Base-by-base conservation (phyloP, 345 rosid species). In the Euphorbia tirucalli region DNA sequence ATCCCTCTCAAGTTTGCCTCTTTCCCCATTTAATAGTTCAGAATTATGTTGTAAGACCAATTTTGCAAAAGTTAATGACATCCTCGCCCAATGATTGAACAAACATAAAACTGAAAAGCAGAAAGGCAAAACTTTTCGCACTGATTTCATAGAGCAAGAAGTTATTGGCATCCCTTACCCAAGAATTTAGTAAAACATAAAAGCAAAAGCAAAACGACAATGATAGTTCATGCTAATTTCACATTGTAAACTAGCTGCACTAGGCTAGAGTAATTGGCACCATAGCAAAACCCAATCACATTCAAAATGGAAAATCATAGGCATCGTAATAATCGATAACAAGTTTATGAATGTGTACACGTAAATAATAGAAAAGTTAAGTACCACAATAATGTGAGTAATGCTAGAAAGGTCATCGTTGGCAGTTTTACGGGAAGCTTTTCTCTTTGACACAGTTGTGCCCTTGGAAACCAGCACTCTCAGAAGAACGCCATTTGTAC, bases 361-460 rank as follows among this genome's bases (percentile, higher is more conserved):
- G 14, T 39, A 31, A 27, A 8, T 27, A 16, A 18, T 30, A 25
- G 68, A 57, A 67, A 58, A 65, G 18, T 67, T 64, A 75, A 61
- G 63, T 94, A 94, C 98, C 97, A 92, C 93, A 85, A 94, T 85
- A 77, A 94, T 89, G 86, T 94, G 95, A 75, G 98, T 90, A 74
- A 94, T 78, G 71, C 83, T 88, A 71, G 88, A 86, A 76, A 87
- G 70, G 72, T 73, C 82, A 57, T 73, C 81, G 55, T 75, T 78
- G 59, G 68, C 68, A 0, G 4, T 72, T 30, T 65, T 73, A n/a
- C 62, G 67, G 39, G 79, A 71, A 64, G 77, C 68, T 71, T 79
- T 82, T 43, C 44, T 66, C 43, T 70, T 83, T 35, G 59, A 78
- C 49, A 76, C 57, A 70, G 60, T 77, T 60, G 76, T 67, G 63